These are phyloP conservation scores for Wallacemonas sp. DNA, from an alignment of 208 protist species.

Conservation along the genomic window DNA sequence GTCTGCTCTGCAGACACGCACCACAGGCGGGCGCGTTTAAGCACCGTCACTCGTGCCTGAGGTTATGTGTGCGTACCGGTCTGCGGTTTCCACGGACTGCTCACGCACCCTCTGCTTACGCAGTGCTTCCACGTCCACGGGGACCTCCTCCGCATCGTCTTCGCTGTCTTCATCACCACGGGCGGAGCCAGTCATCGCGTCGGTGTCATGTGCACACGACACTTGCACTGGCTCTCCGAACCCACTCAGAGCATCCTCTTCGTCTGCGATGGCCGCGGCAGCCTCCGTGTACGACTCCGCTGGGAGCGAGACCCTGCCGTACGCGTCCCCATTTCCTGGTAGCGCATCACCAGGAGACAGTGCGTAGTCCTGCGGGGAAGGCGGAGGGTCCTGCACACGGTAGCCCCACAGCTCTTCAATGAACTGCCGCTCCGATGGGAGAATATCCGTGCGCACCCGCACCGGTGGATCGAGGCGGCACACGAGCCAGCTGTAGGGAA, in stretches of 20 bases:
- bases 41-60: neutral
- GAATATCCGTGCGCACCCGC: neutral
- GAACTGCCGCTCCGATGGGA: slow-evolving; percentile 12
- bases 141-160: neutral
- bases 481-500: slow-evolving; percentile 12
- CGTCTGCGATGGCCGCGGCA: too few species aligned
- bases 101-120: neutral
- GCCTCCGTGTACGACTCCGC: neutral
- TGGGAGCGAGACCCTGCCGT: too few species aligned
- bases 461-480: slow-evolving; percentile 11
- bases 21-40: too few species aligned
- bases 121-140: neutral
- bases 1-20: too few species aligned
- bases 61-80: neutral
- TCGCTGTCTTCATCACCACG: neutral
- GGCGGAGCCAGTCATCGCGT: neutral
- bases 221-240: slow-evolving; percentile 11
- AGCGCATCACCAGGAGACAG: too few species aligned
- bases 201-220: neutral
- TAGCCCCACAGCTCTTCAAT: slow-evolving; percentile 11
- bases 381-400: slow-evolving; percentile 5
- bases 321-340: too few species aligned
- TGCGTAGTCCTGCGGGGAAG: slow-evolving; percentile 5
- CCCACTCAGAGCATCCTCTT: neutral
- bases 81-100: neutral